These are phyloP conservation scores for Aspergillus aculeatus DNA, from an alignment of 2,329 filamentous ascomycete genomes.

Conservation along the genomic window DNA sequence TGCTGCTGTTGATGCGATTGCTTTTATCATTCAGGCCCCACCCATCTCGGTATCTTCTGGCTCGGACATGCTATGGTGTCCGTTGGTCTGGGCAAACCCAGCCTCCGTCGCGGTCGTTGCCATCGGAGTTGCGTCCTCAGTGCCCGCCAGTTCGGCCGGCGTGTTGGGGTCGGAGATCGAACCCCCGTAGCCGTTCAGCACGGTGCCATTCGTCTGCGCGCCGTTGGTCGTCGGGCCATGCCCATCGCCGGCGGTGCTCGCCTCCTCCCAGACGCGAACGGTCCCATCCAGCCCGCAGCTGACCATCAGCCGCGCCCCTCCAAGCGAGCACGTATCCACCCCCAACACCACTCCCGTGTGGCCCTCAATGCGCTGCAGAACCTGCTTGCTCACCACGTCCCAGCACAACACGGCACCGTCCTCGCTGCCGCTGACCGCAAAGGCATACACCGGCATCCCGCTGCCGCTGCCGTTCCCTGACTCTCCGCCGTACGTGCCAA, in stretches of 20 bases:
- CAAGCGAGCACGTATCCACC: conserved; percentile 58
- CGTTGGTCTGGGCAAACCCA: not conserved
- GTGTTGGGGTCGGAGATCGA: not conserved
- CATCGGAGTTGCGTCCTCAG: not conserved
- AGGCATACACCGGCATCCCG: conserved; percentile 48
- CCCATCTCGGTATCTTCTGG: conserved; percentile 4
- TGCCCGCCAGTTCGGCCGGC: not conserved
- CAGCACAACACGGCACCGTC: conserved; percentile 82
- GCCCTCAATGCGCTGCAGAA: conserved; percentile 66
- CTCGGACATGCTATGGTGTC: not conserved
- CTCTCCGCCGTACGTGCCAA: conserved; percentile 63
- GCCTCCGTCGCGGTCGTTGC: not conserved
- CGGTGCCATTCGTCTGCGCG: not conserved
- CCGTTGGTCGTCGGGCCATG: not conserved
- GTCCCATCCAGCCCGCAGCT: conserved; percentile 64
- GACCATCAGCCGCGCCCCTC: conserved; percentile 52
- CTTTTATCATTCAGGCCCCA: not conserved
- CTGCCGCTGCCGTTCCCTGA: not conserved
- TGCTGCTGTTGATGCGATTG: too few species aligned
- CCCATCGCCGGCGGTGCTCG: not conserved
- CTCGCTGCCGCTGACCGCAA: conserved; percentile 81
- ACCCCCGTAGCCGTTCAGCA: not conserved
- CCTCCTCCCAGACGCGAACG: conserved; percentile 61
- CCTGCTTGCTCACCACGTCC: conserved; percentile 83
- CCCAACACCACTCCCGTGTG: conserved; percentile 60